A percentile compares a stretch with the other conserved stretches of the same genome.
phyloP scores from a whole-genome alignment of 192 early-diverging fungal species.

The Coemansia sp. region DNA sequence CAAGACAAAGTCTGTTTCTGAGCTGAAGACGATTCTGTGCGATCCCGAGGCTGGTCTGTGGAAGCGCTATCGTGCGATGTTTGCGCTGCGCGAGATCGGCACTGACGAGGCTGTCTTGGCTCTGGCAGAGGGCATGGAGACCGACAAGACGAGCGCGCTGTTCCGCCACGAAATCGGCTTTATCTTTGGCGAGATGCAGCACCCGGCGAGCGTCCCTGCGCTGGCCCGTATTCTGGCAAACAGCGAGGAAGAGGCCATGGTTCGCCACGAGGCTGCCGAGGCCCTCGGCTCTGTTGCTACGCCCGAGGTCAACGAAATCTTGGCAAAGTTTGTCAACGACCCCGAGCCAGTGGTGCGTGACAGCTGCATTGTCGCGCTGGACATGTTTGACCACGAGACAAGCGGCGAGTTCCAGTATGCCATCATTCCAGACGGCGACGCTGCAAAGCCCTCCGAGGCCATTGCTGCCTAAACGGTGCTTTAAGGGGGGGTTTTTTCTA shows the following conservation, averaged over 20 bases:
- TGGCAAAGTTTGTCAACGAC: constrained; percentile 73
- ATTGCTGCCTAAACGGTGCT: not conserved
- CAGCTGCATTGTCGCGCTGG: constrained; percentile 88
- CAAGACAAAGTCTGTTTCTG: constrained; percentile 58
- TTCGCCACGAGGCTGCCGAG: constrained; percentile 96
- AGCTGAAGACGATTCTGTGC: constrained; percentile 64
- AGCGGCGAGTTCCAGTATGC: constrained; percentile 87
- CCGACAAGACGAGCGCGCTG: constrained; percentile 65
- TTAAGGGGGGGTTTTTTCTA: not conserved
- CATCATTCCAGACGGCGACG: constrained; percentile 40
- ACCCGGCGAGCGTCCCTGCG: constrained; percentile 81
- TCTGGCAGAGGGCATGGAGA: constrained; percentile 80
- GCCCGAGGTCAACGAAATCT: constrained; percentile 70
- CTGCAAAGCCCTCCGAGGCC: constrained; percentile 7
- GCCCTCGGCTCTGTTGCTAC: constrained; percentile 94
- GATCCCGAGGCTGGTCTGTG: constrained; percentile 75
- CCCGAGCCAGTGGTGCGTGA: constrained; percentile 83
- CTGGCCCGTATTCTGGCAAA: constrained; percentile 76
- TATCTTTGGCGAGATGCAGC: constrained; percentile 97
- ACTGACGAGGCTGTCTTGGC: constrained; percentile 77
- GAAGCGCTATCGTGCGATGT: constrained; percentile 92
- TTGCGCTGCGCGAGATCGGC: constrained; percentile 86
- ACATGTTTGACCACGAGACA: constrained; percentile 93
- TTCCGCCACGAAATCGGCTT: constrained; percentile 96
- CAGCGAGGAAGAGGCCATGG: constrained; percentile 80